A percentile compares a stretch with the other conserved stretches of the same genome.
These are phyloP conservation scores for Copromyces sp. DNA, from an alignment of 495 filamentous ascomycete species.

Conservation along the genomic window DNA sequence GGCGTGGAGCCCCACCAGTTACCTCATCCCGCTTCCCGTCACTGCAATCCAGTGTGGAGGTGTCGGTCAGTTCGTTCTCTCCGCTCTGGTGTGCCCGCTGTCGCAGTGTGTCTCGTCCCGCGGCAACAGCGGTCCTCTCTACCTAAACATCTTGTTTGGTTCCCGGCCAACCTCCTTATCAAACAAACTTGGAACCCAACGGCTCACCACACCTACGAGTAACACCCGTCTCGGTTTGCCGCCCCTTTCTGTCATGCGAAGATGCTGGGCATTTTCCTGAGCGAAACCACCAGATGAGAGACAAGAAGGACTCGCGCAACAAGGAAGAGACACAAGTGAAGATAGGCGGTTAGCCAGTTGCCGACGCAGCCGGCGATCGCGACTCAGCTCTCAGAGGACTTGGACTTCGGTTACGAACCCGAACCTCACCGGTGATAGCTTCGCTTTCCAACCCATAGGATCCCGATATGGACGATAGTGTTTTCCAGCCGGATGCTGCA, in stretches of 20 bases:
- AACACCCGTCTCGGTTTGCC: background rate
- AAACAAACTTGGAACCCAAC: background rate
- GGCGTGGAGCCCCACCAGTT: background rate
- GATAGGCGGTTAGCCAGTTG: background rate
- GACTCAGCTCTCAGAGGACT: background rate
- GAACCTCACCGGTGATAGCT: background rate
- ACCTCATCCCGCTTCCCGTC: background rate
- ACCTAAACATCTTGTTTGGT: background rate
- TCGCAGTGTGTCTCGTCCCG: background rate
- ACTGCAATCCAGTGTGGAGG: background rate
- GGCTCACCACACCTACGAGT: background rate
- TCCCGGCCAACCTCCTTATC: background rate
- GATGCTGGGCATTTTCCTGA: background rate
- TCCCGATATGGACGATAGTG: background rate
- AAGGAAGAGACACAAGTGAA: background rate
- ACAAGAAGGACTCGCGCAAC: background rate
- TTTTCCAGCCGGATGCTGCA: background rate
- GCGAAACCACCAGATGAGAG: background rate
- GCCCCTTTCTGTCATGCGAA: background rate
- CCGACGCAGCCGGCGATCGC: background rate
- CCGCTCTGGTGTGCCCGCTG: background rate
- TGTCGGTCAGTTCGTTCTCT: background rate
- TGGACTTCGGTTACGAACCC: background rate
- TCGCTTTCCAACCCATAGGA: background rate
- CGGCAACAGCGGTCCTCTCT: background rate